These are phyloP conservation scores for Sporothrix sp. DNA, from an alignment of 2,329 filamentous ascomycete genomes.

Conservation along the genomic window DNA sequence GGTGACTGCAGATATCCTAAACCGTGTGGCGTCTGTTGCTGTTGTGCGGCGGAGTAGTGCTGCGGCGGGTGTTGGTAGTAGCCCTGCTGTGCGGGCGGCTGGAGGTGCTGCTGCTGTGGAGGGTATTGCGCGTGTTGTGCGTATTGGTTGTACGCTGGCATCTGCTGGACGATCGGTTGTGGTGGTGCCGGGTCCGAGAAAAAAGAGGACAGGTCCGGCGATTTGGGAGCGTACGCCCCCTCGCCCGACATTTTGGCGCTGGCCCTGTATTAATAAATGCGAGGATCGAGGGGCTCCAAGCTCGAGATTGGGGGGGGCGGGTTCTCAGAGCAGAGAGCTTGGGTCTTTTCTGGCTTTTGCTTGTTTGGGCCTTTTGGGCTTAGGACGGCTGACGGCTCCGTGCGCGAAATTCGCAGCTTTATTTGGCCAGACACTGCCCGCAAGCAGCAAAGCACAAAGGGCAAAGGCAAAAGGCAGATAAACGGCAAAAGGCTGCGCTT, in stretches of 20 bases:
- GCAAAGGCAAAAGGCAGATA: no score
- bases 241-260: constrained; percentile 36
- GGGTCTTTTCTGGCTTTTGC: not conserved
- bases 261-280: not conserved
- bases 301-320: not conserved
- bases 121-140: constrained; percentile 22
- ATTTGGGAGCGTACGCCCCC: constrained; percentile 46
- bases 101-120: constrained; percentile 15
- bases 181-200: constrained; percentile 30
- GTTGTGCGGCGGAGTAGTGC: constrained; percentile 8
- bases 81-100: constrained; percentile 15
- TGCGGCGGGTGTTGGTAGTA: constrained; percentile 17
- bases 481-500: no score
- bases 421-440: not conserved
- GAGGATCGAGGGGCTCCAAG: no score
- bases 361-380: not conserved
- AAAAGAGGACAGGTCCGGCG: constrained; percentile 50
- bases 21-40: no score
- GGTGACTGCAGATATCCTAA: constrained; percentile 14
- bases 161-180: constrained; percentile 19
- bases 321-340: not conserved
- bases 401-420: constrained; percentile 10
- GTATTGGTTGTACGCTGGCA: constrained; percentile 23
- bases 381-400: not conserved
- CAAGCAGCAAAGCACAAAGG: no score